Base-by-base conservation (phyloP, 371 early-diverging fungal genomes). In the Batrachochytrium dendrobatidis region DNA sequence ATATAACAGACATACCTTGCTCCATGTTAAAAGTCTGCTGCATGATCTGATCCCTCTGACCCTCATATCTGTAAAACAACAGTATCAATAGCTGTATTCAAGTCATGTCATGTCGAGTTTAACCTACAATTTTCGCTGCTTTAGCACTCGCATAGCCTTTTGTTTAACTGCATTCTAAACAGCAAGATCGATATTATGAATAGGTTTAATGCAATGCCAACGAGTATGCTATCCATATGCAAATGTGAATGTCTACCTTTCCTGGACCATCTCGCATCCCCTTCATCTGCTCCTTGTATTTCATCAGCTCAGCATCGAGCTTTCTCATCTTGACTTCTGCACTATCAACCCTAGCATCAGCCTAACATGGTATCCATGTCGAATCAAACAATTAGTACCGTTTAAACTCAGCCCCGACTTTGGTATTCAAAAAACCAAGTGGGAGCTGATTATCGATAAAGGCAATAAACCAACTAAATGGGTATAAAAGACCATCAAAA, bases 11-110 rank as follows among this genome's bases (percentile, higher is more conserved):
- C 46, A 33, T 6, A 62, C 71, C 71, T 76, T 94, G 93, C 70
- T 97, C 98, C 95, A 97, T 95, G 77, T 94, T 95, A 69, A 94
- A 95, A 22, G 94, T 84, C 70, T 95, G 95, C 65, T 91, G 90
- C 71, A 86, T 87, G 28, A 95, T 79, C 59, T 91, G 90, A 54
- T 95, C 94, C 55, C 90, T 81, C 69, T 95, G 95, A 26, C 81
- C 75, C 68, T 95, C 95, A 69, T 94, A 92, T 22, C 85, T 86
- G 68, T n/a, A 20, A 53, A 18, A 25, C 5, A 25, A 20, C 43
- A 39, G 34, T 6, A 20, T 39, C 56, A 7, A 6, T 49, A 17
- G 7, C 7, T 49, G 30, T 51, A 22, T 17, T 25, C 10, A 48
- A 1, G n/a, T 25, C 18, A 12, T n/a, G 52, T 51, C 4, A 30